Conservation (phyloP, 352 stramenopile genomes). For the Elongisporangium senticosum region DNA sequence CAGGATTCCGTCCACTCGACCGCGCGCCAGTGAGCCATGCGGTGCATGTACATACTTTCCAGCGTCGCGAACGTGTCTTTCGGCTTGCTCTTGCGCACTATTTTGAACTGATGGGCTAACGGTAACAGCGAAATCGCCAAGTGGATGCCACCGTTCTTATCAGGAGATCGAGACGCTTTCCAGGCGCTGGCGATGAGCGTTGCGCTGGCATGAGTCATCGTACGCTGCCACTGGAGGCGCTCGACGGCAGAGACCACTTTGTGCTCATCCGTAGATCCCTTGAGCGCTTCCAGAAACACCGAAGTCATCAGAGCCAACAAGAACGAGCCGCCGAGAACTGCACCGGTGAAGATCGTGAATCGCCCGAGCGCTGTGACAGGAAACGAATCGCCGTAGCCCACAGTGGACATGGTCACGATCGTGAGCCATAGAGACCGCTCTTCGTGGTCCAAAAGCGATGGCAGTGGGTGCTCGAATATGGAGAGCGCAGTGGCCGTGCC, state of each 20-base stretch:
- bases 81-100: neutral
- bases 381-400: constrained; percentile 58
- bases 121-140: neutral
- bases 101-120: neutral
- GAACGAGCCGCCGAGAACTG: constrained; percentile 41
- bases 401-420: constrained; percentile 54
- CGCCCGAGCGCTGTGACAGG: constrained; percentile 43
- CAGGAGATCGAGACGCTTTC: constrained; percentile 2
- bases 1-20: neutral
- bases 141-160: neutral
- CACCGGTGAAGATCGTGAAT: constrained; percentile 36
- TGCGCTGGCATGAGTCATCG: constrained; percentile 18
- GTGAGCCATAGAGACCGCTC: constrained; percentile 58
- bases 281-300: constrained; percentile 54
- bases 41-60: neutral
- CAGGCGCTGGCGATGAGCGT: constrained; percentile 37
- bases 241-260: constrained; percentile 39
- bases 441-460: constrained; percentile 47
- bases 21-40: neutral
- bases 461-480: constrained; percentile 56
- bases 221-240: constrained; percentile 29
- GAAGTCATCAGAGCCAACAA: constrained; percentile 61
- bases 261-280: constrained; percentile 51
- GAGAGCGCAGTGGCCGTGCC: constrained; percentile 43
- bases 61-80: neutral